Evolutionary conservation across 2,329 filamentous ascomycete genomes (phyloP).

Genomic region (Aspergillus intermedius): DNA sequence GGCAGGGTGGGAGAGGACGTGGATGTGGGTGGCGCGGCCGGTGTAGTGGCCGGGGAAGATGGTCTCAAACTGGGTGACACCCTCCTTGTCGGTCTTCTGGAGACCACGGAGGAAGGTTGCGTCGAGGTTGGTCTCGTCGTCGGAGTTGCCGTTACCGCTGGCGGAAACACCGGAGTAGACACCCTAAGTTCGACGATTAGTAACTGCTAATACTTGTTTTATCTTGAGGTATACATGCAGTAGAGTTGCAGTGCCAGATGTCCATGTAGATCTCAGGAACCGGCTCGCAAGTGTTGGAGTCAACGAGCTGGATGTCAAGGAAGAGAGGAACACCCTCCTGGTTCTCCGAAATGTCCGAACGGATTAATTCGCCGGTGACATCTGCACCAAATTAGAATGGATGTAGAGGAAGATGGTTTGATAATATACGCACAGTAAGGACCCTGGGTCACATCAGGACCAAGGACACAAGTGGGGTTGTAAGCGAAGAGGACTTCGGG

Average conservation of each 20-base stretch:
- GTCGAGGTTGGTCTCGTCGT: constrained; percentile 36
- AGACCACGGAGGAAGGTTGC: constrained; percentile 42
- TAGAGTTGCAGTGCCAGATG: constrained; percentile 39
- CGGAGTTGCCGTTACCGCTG: constrained; percentile 29
- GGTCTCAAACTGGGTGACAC: constrained; percentile 38
- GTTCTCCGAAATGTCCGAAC: constrained; percentile 30
- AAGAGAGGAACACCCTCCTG: constrained; percentile 35
- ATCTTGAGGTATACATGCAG: constrained; percentile 12
- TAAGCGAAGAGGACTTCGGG: constrained; percentile 24
- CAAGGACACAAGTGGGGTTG: constrained; percentile 42
- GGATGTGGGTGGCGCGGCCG: constrained; percentile 32
- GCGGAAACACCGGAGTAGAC: constrained; percentile 36
- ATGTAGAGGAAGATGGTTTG: neutral
- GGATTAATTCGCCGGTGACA: constrained; percentile 33
- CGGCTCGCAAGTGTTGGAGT: constrained; percentile 38
- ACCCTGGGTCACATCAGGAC: constrained; percentile 49
- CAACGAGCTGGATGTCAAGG: constrained; percentile 37
- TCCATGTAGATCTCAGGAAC: constrained; percentile 31
- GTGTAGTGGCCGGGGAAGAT: constrained; percentile 44
- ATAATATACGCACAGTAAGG: constrained; percentile 40
- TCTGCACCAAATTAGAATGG: constrained; percentile 10
- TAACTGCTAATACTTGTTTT: neutral
- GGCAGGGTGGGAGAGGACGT: constrained; percentile 27
- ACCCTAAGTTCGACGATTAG: constrained; percentile 15
- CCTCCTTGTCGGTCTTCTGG: constrained; percentile 36